Conservation (phyloP, 2,329 filamentous ascomycete genomes). For the Sarocladiaceae sp. region DNA sequence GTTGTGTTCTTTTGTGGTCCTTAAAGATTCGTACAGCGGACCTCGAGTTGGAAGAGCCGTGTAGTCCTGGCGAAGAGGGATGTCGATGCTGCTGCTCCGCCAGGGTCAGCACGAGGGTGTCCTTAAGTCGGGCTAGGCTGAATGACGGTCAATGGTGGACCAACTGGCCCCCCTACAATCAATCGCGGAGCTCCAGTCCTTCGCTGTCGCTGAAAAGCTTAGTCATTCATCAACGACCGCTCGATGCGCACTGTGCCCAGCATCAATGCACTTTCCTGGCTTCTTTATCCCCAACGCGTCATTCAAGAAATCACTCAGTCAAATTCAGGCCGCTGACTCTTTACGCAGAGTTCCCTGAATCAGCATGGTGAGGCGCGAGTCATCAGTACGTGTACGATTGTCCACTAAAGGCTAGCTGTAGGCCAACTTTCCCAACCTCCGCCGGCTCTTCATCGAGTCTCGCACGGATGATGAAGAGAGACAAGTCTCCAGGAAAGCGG, state of each 20-base stretch:
- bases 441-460: constrained; percentile 90
- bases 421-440: constrained; percentile 86
- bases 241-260: too few species aligned
- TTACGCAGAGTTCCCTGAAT: too few species aligned
- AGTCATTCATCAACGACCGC: too few species aligned
- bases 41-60: neutral
- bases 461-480: constrained; percentile 90
- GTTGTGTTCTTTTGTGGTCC: too few species aligned
- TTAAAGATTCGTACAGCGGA: too few species aligned
- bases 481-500: constrained; percentile 86
- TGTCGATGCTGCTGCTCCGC: constrained; percentile 2
- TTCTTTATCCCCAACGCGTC: too few species aligned
- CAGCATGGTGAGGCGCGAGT: constrained; percentile 1
- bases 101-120: constrained; percentile 3
- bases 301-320: too few species aligned
- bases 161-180: constrained; percentile 7
- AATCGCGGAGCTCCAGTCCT: neutral
- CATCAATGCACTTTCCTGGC: too few species aligned
- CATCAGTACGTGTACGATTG: neutral
- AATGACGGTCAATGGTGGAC: constrained; percentile 5
- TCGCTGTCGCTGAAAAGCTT: too few species aligned
- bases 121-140: constrained; percentile 5
- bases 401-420: constrained; percentile 23
- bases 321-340: too few species aligned
- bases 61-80: constrained; percentile 5